phyloP scores from a whole-genome alignment of 1,139 yeast genomes.

The Nakaseomyces uthaithaninus region DNA sequence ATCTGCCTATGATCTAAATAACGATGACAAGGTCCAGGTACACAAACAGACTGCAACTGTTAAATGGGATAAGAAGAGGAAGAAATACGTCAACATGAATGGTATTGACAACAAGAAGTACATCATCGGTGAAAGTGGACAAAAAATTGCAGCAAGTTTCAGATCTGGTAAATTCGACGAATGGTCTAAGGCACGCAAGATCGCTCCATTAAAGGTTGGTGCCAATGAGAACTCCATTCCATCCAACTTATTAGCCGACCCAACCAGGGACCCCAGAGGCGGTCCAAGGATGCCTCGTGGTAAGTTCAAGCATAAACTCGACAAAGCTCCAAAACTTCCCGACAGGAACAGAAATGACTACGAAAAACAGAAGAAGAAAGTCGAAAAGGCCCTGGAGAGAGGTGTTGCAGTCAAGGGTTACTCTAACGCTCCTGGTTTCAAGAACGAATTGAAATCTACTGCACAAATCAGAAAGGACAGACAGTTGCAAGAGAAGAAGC shows the following conservation, averaged over 20 bases:
- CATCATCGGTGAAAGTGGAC: conserved; percentile 93
- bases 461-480: conserved; percentile 78
- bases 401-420: conserved; percentile 73
- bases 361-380: conserved; percentile 74
- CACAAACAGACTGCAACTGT: conserved; percentile 63
- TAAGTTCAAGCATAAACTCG: conserved; percentile 64
- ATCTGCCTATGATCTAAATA: conserved; percentile 78
- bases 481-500: conserved; percentile 57
- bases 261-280: conserved; percentile 19
- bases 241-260: conserved; percentile 25
- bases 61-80: conserved; percentile 92
- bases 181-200: conserved; percentile 73
- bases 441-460: conserved; percentile 56
- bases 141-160: conserved; percentile 84
- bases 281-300: conserved; percentile 31
- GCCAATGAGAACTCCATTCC: conserved; percentile 39
- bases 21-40: conserved; percentile 63
- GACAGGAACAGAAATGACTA: conserved; percentile 86
- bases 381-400: conserved; percentile 66
- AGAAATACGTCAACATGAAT: conserved; percentile 75
- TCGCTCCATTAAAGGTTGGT: conserved; percentile 48
- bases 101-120: conserved; percentile 70
- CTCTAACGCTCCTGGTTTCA: conserved; percentile 39
- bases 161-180: conserved; percentile 86
- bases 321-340: conserved; percentile 78